A percentile compares a stretch with the other conserved stretches of the same genome.
Conservation (phyloP, 768 basidiomycete genomes). For the Podaxis sp. region DNA sequence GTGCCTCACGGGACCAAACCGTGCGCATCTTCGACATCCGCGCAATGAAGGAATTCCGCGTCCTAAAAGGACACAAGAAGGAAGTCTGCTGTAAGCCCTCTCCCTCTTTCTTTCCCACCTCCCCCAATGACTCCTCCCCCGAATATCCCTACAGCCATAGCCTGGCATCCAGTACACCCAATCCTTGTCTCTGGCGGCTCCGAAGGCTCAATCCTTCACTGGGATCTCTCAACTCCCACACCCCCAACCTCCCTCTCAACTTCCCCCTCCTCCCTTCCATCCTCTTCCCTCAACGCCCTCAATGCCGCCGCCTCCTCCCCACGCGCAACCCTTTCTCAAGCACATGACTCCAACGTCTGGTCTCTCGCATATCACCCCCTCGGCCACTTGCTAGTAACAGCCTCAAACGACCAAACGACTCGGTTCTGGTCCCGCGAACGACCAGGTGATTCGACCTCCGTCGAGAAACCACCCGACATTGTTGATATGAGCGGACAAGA, state of each 20-base stretch:
- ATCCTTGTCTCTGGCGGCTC: conserved; percentile 92
- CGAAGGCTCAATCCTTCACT: conserved; percentile 92
- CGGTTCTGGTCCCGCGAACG: conserved; percentile 97
- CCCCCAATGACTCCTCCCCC: not conserved
- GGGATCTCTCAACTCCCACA: conserved; percentile 74
- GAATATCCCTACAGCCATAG: conserved; percentile 55
- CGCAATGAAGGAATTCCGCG: conserved; percentile 92
- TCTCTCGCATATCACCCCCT: conserved; percentile 93
- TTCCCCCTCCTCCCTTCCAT: conserved; percentile 36
- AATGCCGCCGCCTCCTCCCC: conserved; percentile 44
- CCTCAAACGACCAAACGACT: conserved; percentile 97
- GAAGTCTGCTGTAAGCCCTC: conserved; percentile 88
- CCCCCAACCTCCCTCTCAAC: conserved; percentile 20
- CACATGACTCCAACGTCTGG: conserved; percentile 98
- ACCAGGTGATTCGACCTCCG: conserved; percentile 77
- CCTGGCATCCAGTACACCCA: conserved; percentile 96
- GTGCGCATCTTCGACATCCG: conserved; percentile 97
- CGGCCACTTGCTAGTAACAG: conserved; percentile 90
- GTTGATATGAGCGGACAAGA: conserved; percentile 58
- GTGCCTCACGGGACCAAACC: conserved; percentile 92
- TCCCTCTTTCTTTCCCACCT: not conserved
- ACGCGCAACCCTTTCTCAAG: conserved; percentile 86
- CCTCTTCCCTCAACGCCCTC: conserved; percentile 41
- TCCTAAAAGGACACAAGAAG: conserved; percentile 95
- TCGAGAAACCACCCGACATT: conserved; percentile 79